Percentiles rank a stretch among this genome's conserved stretches.
Conservation (phyloP, 1,284 basidiomycete species). For the Apiotrichum mycotoxinovorans region DNA sequence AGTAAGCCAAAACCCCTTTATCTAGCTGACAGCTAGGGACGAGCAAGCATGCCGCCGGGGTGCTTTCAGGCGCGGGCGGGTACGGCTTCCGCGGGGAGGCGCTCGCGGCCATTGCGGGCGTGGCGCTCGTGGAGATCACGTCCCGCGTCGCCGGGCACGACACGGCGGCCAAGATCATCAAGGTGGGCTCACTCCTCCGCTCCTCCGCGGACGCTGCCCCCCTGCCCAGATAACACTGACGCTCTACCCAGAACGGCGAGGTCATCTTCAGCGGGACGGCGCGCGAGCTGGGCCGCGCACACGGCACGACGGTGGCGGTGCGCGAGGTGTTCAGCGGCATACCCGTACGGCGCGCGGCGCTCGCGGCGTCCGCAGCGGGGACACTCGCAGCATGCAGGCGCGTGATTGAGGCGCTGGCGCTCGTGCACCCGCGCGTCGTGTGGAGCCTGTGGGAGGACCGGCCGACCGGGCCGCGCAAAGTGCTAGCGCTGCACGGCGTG, state of each 20-base stretch:
- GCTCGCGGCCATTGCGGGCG: slow-evolving; percentile 71
- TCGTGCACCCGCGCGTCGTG: slow-evolving; percentile 65
- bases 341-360: slow-evolving; percentile 38
- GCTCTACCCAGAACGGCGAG: slow-evolving; percentile 13
- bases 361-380: slow-evolving; percentile 51
- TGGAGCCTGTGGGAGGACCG: slow-evolving; percentile 64
- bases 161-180: slow-evolving; percentile 69
- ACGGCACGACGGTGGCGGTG: slow-evolving; percentile 73
- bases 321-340: slow-evolving; percentile 84
- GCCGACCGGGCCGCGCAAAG: slow-evolving; percentile 18
- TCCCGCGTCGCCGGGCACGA: slow-evolving; percentile 63
- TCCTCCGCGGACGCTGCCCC: too few species aligned
- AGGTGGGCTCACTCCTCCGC: slow-evolving; percentile 57
- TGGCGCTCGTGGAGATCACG: slow-evolving; percentile 60
- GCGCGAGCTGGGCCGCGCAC: slow-evolving; percentile 61
- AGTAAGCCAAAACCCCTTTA: slow-evolving; percentile 52
- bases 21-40: slow-evolving; percentile 14
- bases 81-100: slow-evolving; percentile 91
- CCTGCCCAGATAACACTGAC: too few species aligned
- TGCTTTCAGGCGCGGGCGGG: slow-evolving; percentile 28
- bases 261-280: slow-evolving; percentile 16
- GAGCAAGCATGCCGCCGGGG: slow-evolving; percentile 20
- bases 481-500: slow-evolving; percentile 54
- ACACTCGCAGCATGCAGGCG: slow-evolving; percentile 64
- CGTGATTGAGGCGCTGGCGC: slow-evolving; percentile 66